Conservation (phyloP, 2,329 filamentous ascomycete genomes). For the Drechslerella dactyloides region DNA sequence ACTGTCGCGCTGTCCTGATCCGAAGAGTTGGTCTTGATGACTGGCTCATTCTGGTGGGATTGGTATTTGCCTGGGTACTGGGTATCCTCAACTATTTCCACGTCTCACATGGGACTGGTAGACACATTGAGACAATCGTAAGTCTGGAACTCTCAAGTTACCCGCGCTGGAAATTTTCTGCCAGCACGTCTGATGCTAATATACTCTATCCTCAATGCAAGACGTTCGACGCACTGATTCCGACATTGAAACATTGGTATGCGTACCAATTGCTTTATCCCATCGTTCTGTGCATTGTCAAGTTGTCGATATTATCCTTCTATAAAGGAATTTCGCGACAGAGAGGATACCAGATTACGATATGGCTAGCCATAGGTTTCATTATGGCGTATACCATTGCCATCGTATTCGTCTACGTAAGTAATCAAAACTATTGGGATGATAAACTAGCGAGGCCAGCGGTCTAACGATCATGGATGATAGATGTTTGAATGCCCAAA, state of each 20-base stretch:
- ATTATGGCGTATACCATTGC: constrained; percentile 55
- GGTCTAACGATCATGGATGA: background rate
- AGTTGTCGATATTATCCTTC: constrained; percentile 60
- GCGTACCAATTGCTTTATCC: constrained; percentile 59
- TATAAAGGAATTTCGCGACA: constrained; percentile 58
- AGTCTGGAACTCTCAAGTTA: constrained; percentile 56
- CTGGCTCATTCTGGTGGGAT: constrained; percentile 57
- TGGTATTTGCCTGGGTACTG: constrained; percentile 50
- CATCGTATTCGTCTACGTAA: constrained; percentile 56
- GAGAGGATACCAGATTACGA: constrained; percentile 52
- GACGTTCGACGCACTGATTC: constrained; percentile 39
- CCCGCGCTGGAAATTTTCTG: too few species aligned
- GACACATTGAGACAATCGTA: constrained; percentile 56
- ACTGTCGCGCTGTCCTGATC: constrained; percentile 52
- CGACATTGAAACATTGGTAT: constrained; percentile 57
- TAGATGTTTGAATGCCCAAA: constrained; percentile 56
- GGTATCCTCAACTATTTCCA: constrained; percentile 52
- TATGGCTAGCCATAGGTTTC: constrained; percentile 56
- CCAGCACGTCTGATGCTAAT: constrained; percentile 22
- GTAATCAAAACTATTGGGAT: constrained; percentile 55
- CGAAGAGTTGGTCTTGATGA: constrained; percentile 56
- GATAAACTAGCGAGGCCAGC: constrained; percentile 51
- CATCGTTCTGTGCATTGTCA: constrained; percentile 57
- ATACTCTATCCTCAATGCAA: constrained; percentile 3
- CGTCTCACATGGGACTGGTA: constrained; percentile 47